A percentile compares a stretch with the other conserved stretches of the same genome.
These are phyloP conservation scores for Aspergillus phoenicis DNA, from an alignment of 2,329 filamentous ascomycete genomes.

Conservation along the genomic window DNA sequence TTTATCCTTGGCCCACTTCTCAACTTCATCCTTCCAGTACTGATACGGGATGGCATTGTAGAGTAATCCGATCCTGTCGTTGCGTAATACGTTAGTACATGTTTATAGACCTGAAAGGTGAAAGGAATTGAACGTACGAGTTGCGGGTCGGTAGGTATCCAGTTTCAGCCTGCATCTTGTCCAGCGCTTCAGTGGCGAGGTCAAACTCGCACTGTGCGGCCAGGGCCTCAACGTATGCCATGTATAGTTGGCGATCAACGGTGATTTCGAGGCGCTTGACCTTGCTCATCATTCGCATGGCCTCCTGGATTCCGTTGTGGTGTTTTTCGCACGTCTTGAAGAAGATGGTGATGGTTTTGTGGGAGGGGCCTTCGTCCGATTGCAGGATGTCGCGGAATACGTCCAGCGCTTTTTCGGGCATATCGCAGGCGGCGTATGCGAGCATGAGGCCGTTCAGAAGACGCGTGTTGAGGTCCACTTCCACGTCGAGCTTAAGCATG, in stretches of 20 bases:
- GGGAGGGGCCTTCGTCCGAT: conserved; percentile 82
- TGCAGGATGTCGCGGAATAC: conserved; percentile 85
- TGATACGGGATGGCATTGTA: conserved; percentile 72
- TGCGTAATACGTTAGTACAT: neutral
- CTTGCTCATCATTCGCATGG: conserved; percentile 56
- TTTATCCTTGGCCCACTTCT: conserved; percentile 70
- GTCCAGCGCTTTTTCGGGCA: conserved; percentile 67
- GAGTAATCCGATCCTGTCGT: conserved; percentile 67
- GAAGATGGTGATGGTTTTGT: conserved; percentile 76
- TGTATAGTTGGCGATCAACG: conserved; percentile 72
- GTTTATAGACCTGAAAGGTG: neutral
- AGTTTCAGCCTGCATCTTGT: conserved; percentile 66
- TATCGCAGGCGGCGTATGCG: conserved; percentile 72
- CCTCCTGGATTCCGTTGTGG: conserved; percentile 45
- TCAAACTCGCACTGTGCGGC: conserved; percentile 72
- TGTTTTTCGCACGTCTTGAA: conserved; percentile 74
- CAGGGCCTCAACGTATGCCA: conserved; percentile 74
- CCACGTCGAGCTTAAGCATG: conserved; percentile 90
- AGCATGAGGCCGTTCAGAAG: conserved; percentile 86
- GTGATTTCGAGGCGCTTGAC: conserved; percentile 75
- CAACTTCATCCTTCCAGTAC: conserved; percentile 68
- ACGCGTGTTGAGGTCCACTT: conserved; percentile 72
- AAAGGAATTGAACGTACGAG: conserved; percentile 61
- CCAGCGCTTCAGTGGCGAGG: conserved; percentile 66
- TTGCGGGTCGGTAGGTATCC: conserved; percentile 68